Base-by-base conservation (phyloP, 176 grass and related monocot species). In the Bonia amplexicaulis region DNA sequence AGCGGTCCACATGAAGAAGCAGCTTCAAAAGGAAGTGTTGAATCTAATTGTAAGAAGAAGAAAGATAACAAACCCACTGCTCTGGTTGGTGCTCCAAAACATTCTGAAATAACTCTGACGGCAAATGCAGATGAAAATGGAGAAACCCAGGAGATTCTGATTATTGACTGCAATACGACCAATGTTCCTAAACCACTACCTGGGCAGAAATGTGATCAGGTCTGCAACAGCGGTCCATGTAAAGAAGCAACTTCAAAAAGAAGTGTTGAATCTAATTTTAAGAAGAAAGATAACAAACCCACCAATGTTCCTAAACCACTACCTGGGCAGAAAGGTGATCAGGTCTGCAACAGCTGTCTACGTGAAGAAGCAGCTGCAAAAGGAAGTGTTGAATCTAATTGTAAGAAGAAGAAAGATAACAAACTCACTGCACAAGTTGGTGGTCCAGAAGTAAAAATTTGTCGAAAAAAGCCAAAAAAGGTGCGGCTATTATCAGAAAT, bases 401-500 rank as follows among this genome's bases (percentile, higher is more conserved):
- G 26, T 58, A 84, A 94, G 65, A 83, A 90, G 27, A 79, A 72
- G 48, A 73, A 79, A 44, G 64, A 5, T 25, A 47, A 85, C 40
- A 84, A 86, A 65, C 47, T 4, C 48, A 67, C 19, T 59, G 31
- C 45, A 9, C 52, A 62, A 45, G 51, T 31, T 79, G 78, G 54
- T 16, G 57, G 19, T 76, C 84, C 79, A 83, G 84, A 86, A 82
- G 73, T 42, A 44, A 92, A 92, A 85, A 23, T 84, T 63, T 62
- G 58, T 51, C 71, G 39, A n/a, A 91, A 79, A 88, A 97, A 87
- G 46, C 70, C 40, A 69, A 92, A 71, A 82, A 94, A 92, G 79
- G 48, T 82, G 6, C 85, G 91, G 17, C 65, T 83, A 55, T 79
- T 97, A 85, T 90, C 89, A 41, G 94, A 97, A 53, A 84, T 97